A percentile compares a stretch with the other conserved stretches of the same genome.
Conservation (phyloP, 495 filamentous ascomycete genomes). For the Xylaria acuta region DNA sequence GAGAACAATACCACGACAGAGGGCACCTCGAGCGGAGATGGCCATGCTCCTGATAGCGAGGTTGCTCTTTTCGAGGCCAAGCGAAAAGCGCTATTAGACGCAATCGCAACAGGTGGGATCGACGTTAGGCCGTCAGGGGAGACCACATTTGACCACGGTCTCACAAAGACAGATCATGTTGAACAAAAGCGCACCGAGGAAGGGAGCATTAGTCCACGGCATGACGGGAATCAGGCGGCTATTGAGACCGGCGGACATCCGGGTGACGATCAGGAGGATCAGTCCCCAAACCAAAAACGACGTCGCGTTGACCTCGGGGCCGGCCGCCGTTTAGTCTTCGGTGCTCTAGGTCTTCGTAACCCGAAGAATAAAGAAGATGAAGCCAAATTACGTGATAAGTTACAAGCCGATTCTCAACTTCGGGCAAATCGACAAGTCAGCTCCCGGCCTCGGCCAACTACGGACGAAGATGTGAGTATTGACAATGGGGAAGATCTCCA, state of each 20-base stretch:
- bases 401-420: constrained; percentile 52
- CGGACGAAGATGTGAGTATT: background rate
- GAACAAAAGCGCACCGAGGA: constrained; percentile 31
- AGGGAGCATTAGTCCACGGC: background rate
- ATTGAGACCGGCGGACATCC: constrained; percentile 2
- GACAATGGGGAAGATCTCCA: constrained; percentile 46
- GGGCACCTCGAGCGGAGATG: background rate
- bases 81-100: constrained; percentile 34
- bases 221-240: background rate
- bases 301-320: constrained; percentile 68
- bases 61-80: constrained; percentile 40
- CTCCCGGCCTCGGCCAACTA: background rate
- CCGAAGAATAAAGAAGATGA: constrained; percentile 74
- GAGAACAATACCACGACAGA: background rate
- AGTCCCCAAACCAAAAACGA: constrained; percentile 47
- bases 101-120: constrained; percentile 35
- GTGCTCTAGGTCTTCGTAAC: constrained; percentile 70
- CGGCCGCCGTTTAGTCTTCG: constrained; percentile 71
- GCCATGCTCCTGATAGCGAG: constrained; percentile 16
- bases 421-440: constrained; percentile 26
- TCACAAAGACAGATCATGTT: background rate
- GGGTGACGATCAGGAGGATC: constrained; percentile 30
- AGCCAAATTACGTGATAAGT: constrained; percentile 62
- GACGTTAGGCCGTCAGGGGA: constrained; percentile 38
- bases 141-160: background rate